phyloP scores from a whole-genome alignment of 2,329 filamentous ascomycete species.

The Microcyclosporella mali region DNA sequence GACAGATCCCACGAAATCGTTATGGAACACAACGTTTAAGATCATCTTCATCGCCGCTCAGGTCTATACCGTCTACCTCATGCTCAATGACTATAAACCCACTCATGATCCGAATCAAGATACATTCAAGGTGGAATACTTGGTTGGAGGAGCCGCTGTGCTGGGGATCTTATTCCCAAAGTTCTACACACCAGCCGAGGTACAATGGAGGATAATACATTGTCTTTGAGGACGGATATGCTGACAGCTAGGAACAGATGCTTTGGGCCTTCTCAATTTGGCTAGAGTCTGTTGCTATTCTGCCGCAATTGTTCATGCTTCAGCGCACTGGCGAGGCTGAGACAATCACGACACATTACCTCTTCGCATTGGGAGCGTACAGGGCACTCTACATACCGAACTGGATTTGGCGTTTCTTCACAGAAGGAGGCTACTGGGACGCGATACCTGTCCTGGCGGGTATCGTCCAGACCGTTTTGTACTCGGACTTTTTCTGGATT shows the following conservation, averaged over 20 bases:
- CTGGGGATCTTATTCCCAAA: slow-evolving; percentile 80
- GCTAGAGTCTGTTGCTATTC: slow-evolving; percentile 92
- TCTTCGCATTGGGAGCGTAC: slow-evolving; percentile 88
- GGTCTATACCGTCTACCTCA: slow-evolving; percentile 92
- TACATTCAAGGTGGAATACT: slow-evolving; percentile 94
- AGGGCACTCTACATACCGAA: slow-evolving; percentile 95
- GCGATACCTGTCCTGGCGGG: slow-evolving; percentile 84
- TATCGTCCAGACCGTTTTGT: slow-evolving; percentile 86
- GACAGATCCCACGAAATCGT: slow-evolving; percentile 54
- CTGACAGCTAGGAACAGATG: slow-evolving; percentile 51
- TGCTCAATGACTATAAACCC: slow-evolving; percentile 95
- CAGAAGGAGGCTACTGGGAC: slow-evolving; percentile 63
- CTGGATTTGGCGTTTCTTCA: slow-evolving; percentile 88
- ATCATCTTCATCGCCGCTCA: slow-evolving; percentile 87
- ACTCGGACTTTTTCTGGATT: slow-evolving; percentile 99
- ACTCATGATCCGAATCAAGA: slow-evolving; percentile 96
- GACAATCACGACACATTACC: slow-evolving; percentile 98
- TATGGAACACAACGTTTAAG: slow-evolving; percentile 95
- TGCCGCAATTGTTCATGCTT: slow-evolving; percentile 96
- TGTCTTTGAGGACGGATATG: neutral
- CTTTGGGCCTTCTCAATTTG: slow-evolving; percentile 98
- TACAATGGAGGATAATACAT: slow-evolving; percentile 24
- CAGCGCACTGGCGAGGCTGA: slow-evolving; percentile 96
- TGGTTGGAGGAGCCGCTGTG: slow-evolving; percentile 72
- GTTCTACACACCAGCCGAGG: slow-evolving; percentile 68